Conservation (phyloP, 768 basidiomycete genomes). For the Suillus luteus region DNA sequence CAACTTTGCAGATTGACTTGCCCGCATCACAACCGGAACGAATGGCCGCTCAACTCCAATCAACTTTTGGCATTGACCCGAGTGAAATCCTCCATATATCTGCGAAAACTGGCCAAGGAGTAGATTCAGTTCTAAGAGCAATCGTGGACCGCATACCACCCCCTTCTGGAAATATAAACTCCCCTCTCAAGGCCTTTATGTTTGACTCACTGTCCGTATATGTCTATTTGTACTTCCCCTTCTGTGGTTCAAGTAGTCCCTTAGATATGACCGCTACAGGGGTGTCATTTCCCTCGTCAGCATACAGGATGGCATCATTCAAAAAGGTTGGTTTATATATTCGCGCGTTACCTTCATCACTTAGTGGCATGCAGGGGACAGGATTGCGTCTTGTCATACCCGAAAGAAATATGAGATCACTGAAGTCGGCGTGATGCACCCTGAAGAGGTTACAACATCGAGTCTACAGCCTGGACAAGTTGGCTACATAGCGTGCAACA, state of each 20-base stretch:
- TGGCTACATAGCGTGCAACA: slow-evolving; percentile 90
- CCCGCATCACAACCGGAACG: slow-evolving; percentile 84
- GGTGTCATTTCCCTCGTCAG: slow-evolving; percentile 93
- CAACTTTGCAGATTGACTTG: slow-evolving; percentile 73
- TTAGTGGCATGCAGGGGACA: slow-evolving; percentile 66
- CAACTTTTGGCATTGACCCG: slow-evolving; percentile 80
- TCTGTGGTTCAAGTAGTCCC: slow-evolving; percentile 15
- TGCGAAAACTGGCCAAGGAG: slow-evolving; percentile 90
- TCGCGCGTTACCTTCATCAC: slow-evolving; percentile 3
- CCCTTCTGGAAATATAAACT: slow-evolving; percentile 55
- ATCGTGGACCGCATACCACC: slow-evolving; percentile 86
- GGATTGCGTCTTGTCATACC: slow-evolving; percentile 81
- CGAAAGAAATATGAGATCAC: slow-evolving; percentile 87
- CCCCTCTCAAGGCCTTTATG: slow-evolving; percentile 78
- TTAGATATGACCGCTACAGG: slow-evolving; percentile 90
- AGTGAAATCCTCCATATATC: slow-evolving; percentile 77
- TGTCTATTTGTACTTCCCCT: slow-evolving; percentile 8
- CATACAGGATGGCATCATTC: slow-evolving; percentile 75
- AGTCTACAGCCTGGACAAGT: slow-evolving; percentile 79
- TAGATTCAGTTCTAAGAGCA: slow-evolving; percentile 73
- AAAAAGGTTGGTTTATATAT: slow-evolving; percentile 59
- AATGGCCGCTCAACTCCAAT: slow-evolving; percentile 77
- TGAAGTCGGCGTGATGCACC: slow-evolving; percentile 87
- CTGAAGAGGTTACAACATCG: slow-evolving; percentile 78
- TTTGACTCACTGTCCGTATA: slow-evolving; percentile 86